A percentile compares a stretch with the other conserved stretches of the same genome.
phyloP scores from a whole-genome alignment of 768 basidiomycete genomes.

The Hericium coralloides region DNA sequence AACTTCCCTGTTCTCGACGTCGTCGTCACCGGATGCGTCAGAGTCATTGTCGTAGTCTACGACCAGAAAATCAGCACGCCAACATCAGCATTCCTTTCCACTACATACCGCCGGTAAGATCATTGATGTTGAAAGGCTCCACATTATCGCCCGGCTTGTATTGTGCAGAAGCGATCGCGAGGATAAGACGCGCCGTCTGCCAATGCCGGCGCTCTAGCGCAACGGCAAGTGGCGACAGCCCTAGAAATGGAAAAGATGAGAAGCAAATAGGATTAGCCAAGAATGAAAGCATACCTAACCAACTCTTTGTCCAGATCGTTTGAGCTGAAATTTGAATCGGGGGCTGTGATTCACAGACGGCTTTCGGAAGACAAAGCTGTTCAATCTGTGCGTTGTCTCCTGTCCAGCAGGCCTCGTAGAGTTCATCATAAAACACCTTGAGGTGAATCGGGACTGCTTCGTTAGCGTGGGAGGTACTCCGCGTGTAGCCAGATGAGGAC shows the following conservation, averaged over 20 bases:
- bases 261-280: neutral
- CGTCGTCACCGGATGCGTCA: constrained; percentile 22
- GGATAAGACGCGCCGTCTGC: constrained; percentile 49
- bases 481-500: constrained; percentile 19
- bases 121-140: constrained; percentile 22
- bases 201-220: constrained; percentile 42
- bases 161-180: constrained; percentile 49
- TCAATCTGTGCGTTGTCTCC: constrained; percentile 45
- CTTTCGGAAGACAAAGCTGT: constrained; percentile 42
- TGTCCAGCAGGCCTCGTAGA: constrained; percentile 46
- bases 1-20: constrained; percentile 33
- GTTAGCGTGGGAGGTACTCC: constrained; percentile 11
- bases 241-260: constrained; percentile 19
- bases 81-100: neutral
- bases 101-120: neutral
- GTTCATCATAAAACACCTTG: constrained; percentile 36
- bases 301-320: constrained; percentile 13
- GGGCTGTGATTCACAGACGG: constrained; percentile 16
- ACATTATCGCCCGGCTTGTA: constrained; percentile 29
- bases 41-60: constrained; percentile 19
- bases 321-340: constrained; percentile 39
- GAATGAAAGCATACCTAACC: constrained; percentile 4
- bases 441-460: constrained; percentile 25
- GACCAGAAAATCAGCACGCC: neutral
- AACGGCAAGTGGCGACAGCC: constrained; percentile 40